Conservation (phyloP, 495 filamentous ascomycete species). For the Penicillium lagena region DNA sequence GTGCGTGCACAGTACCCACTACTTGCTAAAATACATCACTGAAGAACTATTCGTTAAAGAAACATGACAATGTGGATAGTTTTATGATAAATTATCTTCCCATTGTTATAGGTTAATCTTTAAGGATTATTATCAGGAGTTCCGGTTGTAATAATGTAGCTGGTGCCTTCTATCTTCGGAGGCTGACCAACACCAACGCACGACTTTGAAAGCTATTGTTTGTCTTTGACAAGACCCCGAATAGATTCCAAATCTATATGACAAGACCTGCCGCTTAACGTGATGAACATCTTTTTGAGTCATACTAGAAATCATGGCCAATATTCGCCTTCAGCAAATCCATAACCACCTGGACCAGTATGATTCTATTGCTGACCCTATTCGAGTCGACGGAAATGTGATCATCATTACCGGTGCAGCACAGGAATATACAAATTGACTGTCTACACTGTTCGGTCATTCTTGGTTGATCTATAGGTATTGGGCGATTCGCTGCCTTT, state of each 20-base stretch:
- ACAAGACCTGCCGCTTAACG: not conserved
- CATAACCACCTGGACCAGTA: slow-evolving; percentile 61
- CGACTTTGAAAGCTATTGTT: no score
- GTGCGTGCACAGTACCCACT: no score
- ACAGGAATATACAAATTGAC: slow-evolving; percentile 43
- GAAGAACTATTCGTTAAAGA: no score
- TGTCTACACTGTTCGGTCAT: not conserved
- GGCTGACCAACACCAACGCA: no score
- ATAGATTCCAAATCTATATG: not conserved
- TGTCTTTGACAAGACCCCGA: no score
- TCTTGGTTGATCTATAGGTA: slow-evolving; percentile 50
- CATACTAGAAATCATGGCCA: not conserved
- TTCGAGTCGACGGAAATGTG: slow-evolving; percentile 57
- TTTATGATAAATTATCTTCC: no score
- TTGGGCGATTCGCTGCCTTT: slow-evolving; percentile 35
- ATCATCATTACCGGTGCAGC: slow-evolving; percentile 69
- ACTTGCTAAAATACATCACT: no score
- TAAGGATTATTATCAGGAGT: no score
- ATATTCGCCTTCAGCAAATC: slow-evolving; percentile 50
- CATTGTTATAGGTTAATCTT: no score
- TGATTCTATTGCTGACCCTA: slow-evolving; percentile 21
- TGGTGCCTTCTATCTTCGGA: no score
- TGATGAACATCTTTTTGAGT: not conserved
- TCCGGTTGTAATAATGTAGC: no score
- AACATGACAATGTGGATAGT: no score